These are phyloP conservation scores for Davidsoniella virescens DNA, from an alignment of 2,329 filamentous ascomycete species.

Conservation along the genomic window DNA sequence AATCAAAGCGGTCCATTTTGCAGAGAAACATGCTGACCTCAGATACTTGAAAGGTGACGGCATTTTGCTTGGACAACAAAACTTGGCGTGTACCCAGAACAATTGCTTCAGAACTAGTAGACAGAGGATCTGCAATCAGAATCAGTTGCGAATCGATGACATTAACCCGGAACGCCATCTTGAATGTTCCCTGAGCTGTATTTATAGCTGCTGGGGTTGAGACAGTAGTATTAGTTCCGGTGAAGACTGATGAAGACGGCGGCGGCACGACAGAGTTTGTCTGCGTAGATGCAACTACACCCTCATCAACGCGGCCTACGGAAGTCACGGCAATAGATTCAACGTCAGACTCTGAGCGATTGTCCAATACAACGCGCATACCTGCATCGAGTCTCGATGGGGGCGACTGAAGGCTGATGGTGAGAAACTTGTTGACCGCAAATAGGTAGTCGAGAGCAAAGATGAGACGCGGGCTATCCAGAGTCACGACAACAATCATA, in stretches of 20 bases:
- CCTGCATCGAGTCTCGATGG: slow-evolving; percentile 43
- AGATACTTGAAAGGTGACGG: slow-evolving; percentile 80
- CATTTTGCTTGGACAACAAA: slow-evolving; percentile 82
- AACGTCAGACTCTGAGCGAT: slow-evolving; percentile 33
- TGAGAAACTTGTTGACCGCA: slow-evolving; percentile 69
- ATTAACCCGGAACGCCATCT: slow-evolving; percentile 76
- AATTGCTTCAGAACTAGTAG: slow-evolving; percentile 82
- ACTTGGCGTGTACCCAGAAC: slow-evolving; percentile 90
- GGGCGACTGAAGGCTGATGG: slow-evolving; percentile 45
- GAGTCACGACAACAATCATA: slow-evolving; percentile 77
- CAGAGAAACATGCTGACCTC: slow-evolving; percentile 97
- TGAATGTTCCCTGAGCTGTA: slow-evolving; percentile 33
- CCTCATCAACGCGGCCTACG: too few relatives aligned
- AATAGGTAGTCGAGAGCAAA: slow-evolving; percentile 94
- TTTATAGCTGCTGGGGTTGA: neutral
- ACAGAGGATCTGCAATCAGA: slow-evolving; percentile 84
- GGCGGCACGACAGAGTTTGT: neutral
- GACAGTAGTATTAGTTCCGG: too few relatives aligned
- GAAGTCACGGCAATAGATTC: slow-evolving; percentile 29
- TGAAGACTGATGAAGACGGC: neutral
- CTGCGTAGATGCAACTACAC: too few relatives aligned
- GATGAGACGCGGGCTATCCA: slow-evolving; percentile 89
- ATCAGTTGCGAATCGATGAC: slow-evolving; percentile 94
- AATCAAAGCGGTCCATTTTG: slow-evolving; percentile 95
- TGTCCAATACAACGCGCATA: slow-evolving; percentile 37